Evolutionary conservation across 257 asterid genomes (phyloP).

Genomic region (Knoxia roxburghii): DNA sequence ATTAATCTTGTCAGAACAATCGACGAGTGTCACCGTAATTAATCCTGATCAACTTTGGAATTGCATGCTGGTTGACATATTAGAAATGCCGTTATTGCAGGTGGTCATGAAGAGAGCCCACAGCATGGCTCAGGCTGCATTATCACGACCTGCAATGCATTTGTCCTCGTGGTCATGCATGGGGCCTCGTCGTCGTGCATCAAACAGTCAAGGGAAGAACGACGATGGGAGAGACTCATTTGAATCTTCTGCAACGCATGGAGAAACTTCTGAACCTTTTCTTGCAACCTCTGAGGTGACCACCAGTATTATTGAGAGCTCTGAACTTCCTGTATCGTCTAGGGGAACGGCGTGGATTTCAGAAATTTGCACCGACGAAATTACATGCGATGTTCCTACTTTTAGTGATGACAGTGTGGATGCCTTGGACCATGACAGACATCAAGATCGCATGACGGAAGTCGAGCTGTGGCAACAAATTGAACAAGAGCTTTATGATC

Average conservation of each 20-base stretch:
- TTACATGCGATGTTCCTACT: slow-evolving; percentile 21
- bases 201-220: slow-evolving; percentile 29
- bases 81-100: slow-evolving; percentile 24
- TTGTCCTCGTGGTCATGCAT: slow-evolving; percentile 88
- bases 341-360: slow-evolving; percentile 27
- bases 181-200: slow-evolving; percentile 89
- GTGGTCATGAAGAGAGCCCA: slow-evolving; percentile 97
- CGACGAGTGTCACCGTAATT: too few species aligned
- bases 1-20: neutral
- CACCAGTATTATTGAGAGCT: slow-evolving; percentile 20
- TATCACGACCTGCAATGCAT: slow-evolving; percentile 62
- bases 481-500: slow-evolving; percentile 77
- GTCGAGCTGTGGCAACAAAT: slow-evolving; percentile 93
- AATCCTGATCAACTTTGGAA: neutral
- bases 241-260: slow-evolving; percentile 38
- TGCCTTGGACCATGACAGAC: slow-evolving; percentile 35
- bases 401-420: slow-evolving; percentile 37
- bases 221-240: slow-evolving; percentile 27
- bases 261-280: slow-evolving; percentile 44
- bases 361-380: slow-evolving; percentile 28
- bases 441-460: slow-evolving; percentile 76
- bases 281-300: slow-evolving; percentile 38
- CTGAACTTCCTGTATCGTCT: slow-evolving; percentile 46
- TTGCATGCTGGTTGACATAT: neutral
- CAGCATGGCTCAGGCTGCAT: slow-evolving; percentile 96